Evolutionary conservation across 805 yeast genomes (phyloP).

Genomic region (Naumovozyma castellii): DNA sequence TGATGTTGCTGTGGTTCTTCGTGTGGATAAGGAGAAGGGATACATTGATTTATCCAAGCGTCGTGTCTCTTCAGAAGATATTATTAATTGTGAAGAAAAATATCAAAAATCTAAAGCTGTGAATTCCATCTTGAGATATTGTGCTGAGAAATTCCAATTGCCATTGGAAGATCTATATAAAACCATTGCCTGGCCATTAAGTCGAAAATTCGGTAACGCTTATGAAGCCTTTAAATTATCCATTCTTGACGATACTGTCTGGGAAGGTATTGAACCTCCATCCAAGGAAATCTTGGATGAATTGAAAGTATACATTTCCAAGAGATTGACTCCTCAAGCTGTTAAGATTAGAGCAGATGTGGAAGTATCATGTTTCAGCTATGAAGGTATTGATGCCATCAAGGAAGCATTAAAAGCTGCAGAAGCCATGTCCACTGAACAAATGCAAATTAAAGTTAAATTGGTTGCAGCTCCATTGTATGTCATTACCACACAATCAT

Average conservation of each 20-base stretch:
- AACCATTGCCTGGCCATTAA: conserved; percentile 94
- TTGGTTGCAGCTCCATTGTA: conserved; percentile 96
- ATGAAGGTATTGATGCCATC: conserved; percentile 97
- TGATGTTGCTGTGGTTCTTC: conserved; percentile 93
- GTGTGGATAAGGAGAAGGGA: conserved; percentile 98
- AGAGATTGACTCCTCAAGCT: conserved; percentile 96
- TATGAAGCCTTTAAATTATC: conserved; percentile 95
- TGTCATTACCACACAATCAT: conserved; percentile 84
- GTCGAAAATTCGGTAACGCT: conserved; percentile 91
- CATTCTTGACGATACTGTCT: conserved; percentile 78
- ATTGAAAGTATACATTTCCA: conserved; percentile 74
- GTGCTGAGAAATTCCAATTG: conserved; percentile 91
- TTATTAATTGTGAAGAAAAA: conserved; percentile 93
- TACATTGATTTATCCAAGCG: conserved; percentile 96
- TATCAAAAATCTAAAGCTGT: conserved; percentile 95
- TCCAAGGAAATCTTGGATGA: conserved; percentile 70
- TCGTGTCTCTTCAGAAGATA: conserved; percentile 96
- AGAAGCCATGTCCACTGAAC: conserved; percentile 73
- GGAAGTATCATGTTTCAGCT: conserved; percentile 92
- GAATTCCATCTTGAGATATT: conserved; percentile 95
- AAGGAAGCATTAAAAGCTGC: conserved; percentile 82
- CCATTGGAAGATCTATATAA: conserved; percentile 80
- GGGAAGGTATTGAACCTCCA: conserved; percentile 70
- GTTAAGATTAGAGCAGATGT: conserved; percentile 97
- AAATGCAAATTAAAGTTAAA: conserved; percentile 82